phyloP scores from a whole-genome alignment of 257 asterid species.

The Gentiana macrophylla region DNA sequence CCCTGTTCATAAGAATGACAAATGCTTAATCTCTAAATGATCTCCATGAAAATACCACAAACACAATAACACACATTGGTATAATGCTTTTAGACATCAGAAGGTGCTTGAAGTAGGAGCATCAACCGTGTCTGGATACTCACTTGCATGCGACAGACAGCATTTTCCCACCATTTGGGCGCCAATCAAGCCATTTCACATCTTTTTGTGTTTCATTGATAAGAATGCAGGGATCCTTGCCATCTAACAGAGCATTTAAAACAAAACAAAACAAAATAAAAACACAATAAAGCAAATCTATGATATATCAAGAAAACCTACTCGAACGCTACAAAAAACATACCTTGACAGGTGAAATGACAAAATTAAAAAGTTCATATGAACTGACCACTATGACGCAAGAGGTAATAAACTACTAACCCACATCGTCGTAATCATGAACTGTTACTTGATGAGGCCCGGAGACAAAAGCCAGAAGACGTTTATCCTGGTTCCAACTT shows the following conservation, averaged over 20 bases:
- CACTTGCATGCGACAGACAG: slow-evolving; percentile 94
- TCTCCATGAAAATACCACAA: slow-evolving; percentile 2
- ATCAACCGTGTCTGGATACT: slow-evolving; percentile 18
- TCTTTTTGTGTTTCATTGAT: slow-evolving; percentile 57
- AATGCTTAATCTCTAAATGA: slow-evolving; percentile 12
- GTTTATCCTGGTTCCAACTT: slow-evolving; percentile 79
- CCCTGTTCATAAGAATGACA: slow-evolving; percentile 40
- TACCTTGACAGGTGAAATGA: not conserved
- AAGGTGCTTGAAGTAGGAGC: slow-evolving; percentile 7
- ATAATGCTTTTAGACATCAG: not conserved
- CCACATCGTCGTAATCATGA: slow-evolving; percentile 76
- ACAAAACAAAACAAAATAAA: not conserved
- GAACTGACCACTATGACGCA: not conserved
- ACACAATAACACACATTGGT: not conserved
- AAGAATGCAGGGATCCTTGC: slow-evolving; percentile 55
- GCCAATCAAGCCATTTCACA: slow-evolving; percentile 78
- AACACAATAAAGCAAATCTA: slow-evolving; percentile 3
- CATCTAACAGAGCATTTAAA: slow-evolving; percentile 35
- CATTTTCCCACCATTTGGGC: slow-evolving; percentile 88
- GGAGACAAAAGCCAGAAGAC: slow-evolving; percentile 72
- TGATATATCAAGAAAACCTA: not conserved
- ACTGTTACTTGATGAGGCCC: slow-evolving; percentile 69
- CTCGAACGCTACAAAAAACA: no score
- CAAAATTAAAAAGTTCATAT: slow-evolving; percentile 6
- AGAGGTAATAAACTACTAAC: slow-evolving; percentile 13